Evolutionary conservation across 2,329 filamentous ascomycete species (phyloP), one percentile per base, ranked within the genome.

Genomic region (Fusarium pininemorale): DNA sequence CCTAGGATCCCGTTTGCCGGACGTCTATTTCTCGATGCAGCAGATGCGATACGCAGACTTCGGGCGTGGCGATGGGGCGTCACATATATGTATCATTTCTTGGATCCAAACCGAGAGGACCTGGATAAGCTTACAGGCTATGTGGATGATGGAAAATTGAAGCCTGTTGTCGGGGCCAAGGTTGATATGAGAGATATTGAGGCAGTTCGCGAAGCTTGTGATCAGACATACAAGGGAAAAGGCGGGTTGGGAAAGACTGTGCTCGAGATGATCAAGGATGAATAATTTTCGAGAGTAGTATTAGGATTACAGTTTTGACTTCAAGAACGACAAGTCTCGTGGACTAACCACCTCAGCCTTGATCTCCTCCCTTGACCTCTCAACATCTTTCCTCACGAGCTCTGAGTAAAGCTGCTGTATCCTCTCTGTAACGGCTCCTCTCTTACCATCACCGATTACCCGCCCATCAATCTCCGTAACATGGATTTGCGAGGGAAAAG

Each of bases 341-440:
- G 42, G 30, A 1, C 16, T 50, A 5, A 42, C n/a, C 14, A 69
- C 55, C 1, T 69, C 64, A 0, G 37, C 26, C 3, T 24, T 35
- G 1, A 69, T 69, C 3, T 63, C 56, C 2, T 63, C 56, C 0
- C 66, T 35, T 0, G n/a, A 20, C 13, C 66, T 55, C 6, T 3
- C 37, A 8, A 69, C 56, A 16, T 69, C 64, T 2, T 22, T 53
- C 4, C 1, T 6, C 1, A 69, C 66, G 7, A 69, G 48, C 1
- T 50, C 26, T 0, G 56, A 28, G 3, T 69, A 69, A 0, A 69
- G 13, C 12, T 69, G 37, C 6, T 69, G 66, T 7, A 69, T 69
- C 0, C 5, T 54, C 7, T 69, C 64, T 1, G 66, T 69, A 0
- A 68, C 1, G 0, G 18, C 1, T 0, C 66, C 66, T 8, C 66